Evolutionary conservation across 345 rosid genomes (phyloP), one percentile per base, ranked within the genome.

Genomic region (Pseudoturritis turrita): DNA sequence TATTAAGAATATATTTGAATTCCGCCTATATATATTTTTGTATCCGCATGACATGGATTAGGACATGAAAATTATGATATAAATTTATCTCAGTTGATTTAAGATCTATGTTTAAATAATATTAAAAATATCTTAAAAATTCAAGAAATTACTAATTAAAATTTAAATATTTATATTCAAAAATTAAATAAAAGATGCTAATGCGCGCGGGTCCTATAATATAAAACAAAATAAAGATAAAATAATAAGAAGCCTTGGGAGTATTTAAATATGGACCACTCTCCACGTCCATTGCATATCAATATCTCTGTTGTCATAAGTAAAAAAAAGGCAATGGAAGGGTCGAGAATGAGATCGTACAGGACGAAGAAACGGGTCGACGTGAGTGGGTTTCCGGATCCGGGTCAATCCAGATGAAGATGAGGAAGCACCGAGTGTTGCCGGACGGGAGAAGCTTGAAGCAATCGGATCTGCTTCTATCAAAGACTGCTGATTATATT

Each of bases 361-460:
- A 13, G 40, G n/a, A 58, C 11, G 29, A 47, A 41, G 62, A 53
- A 28, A 62, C 15, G 11, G 45, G 28, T 25, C 7, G 33, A n/a
- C 61, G 29, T 62, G 40, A 15, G 57, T 59, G 18, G 3, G 77
- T 33, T 12, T 64, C 29, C 4, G 54, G 46, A 45, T 33, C 44
- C 36, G 25, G 65, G 45, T 56, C 56, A n/a, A 31, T 85, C 17
- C 73, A 63, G 19, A 65, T 53, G 83, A 85, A 80, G 85, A 76
- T 90, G 73, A 83, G 51, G 79, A 86, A 71, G 81, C 77, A 88
- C 64, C 88, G 78, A 72, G 79, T 63, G 72, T 68, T 90, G 28
- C 95, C 97, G 5, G 97, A 89, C 15, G 94, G 94, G 40, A 50
- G 40, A 61, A 77, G 83, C 75, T 55, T 65, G 54, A 86, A 37